Evolutionary conservation across 176 grass and related monocot species (phyloP), one percentile per base, ranked within the genome.

Genomic region (Hordeum marinum): DNA sequence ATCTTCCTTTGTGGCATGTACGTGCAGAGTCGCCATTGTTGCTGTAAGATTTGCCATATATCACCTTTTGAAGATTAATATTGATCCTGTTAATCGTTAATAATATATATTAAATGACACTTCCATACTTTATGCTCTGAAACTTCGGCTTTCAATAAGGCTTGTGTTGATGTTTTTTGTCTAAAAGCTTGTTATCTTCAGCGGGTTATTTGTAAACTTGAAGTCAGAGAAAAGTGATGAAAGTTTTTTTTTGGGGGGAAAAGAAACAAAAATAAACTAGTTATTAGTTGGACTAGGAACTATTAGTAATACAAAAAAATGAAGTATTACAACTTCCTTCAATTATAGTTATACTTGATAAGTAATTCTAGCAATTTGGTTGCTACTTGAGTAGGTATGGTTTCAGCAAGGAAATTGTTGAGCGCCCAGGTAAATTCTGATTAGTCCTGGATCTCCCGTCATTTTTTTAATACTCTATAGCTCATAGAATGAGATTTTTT

Each of bases 391-490:
- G 20, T 87, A 98, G 91, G 85, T 98, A 98, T 66, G 91, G 93
- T 52, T 93, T 98, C 79, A 98, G 95, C 72, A 95, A 92, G 85
- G 91, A 98, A 87, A 88, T 98, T 80, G 95, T 98, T 10, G 95
- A 98, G 85, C 86, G 52, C 72, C 91, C 93, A 87, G 93, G 95
- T 93, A 88, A 80, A 55, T 26, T 80, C 23, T 77, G 27, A 46
- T 68, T 43, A 8, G 11, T n/a, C 21, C 35, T 70, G 23, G 34
- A 39, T 88, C 14, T 68, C 17, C 64, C 43, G 27, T 79, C 57
- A 73, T 10, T 41, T 63, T 21, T 80, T 48, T 72, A 83, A 83
- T 76, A 68, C 27, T 60, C 37, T 58, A 35, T 82, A 1, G 3
- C 34, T 74, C 41, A 58, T 73, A 63, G 63, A 23, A 26, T 42